These are phyloP conservation scores for Zanthoxylum bungeanum DNA, from an alignment of 345 rosid species.

Conservation along the genomic window DNA sequence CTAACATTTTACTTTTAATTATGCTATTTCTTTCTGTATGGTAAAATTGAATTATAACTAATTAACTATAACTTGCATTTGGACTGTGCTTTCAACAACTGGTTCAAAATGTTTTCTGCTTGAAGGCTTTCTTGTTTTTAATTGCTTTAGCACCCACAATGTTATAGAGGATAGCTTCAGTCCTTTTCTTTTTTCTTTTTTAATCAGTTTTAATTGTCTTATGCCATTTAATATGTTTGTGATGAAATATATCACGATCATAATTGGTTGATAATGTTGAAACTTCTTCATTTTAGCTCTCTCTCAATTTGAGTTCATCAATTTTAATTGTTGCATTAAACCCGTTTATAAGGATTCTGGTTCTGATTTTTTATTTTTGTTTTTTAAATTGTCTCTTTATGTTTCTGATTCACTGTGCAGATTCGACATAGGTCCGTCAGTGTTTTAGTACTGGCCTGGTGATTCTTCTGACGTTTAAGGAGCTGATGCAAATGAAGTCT, in stretches of 20 bases:
- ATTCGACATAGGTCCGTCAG: slow-evolving; percentile 64
- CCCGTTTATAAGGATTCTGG: slow-evolving; percentile 27
- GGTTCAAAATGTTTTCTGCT: background rate
- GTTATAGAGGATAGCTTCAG: background rate
- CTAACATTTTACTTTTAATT: background rate
- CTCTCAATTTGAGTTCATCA: background rate
- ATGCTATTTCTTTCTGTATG: background rate
- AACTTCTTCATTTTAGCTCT: slow-evolving; percentile 4
- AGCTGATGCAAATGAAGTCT: slow-evolving; percentile 81
- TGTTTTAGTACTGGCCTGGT: slow-evolving; percentile 76
- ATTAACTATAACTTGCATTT: background rate
- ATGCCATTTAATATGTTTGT: background rate
- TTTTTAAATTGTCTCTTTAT: slow-evolving; percentile 38
- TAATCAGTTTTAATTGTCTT: background rate
- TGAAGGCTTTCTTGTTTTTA: background rate
- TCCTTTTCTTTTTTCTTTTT: no score
- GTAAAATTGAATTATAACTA: background rate
- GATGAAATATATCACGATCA: background rate
- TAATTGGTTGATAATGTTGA: no score
- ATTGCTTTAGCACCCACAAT: background rate
- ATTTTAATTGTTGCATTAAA: background rate
- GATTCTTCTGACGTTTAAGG: slow-evolving; percentile 88
- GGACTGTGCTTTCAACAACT: background rate
- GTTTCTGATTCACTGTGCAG: slow-evolving; percentile 75
- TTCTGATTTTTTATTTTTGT: slow-evolving; percentile 15